Conservation (phyloP, 805 yeast species). For the Yarrowia osloensis region DNA sequence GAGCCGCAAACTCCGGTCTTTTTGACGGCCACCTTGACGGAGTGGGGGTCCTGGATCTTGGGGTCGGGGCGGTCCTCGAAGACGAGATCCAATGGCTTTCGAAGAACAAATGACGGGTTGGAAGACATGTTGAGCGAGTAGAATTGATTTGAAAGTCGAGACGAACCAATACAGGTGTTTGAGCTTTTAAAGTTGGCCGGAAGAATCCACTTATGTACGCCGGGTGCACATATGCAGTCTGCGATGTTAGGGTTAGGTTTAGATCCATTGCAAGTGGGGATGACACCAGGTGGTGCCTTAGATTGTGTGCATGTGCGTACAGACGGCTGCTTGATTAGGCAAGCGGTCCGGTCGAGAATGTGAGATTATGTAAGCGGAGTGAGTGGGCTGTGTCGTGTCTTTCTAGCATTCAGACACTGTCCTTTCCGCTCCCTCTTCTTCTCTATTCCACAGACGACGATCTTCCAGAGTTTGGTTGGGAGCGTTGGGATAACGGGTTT, state of each 20-base stretch:
- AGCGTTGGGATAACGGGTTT: slow-evolving; percentile 2
- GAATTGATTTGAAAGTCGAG: neutral
- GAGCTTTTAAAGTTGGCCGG: neutral
- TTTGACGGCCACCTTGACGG: slow-evolving; percentile 72
- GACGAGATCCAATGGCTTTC: slow-evolving; percentile 61
- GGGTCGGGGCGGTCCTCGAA: slow-evolving; percentile 74
- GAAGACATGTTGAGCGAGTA: neutral
- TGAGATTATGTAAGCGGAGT: neutral
- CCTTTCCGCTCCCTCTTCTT: neutral
- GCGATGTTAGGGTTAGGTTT: slow-evolving; percentile 26
- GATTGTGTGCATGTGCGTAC: neutral
- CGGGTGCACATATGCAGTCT: neutral
- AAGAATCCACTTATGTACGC: neutral
- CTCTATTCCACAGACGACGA: neutral
- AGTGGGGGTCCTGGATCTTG: slow-evolving; percentile 58
- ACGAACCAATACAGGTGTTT: too few species aligned
- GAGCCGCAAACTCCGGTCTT: slow-evolving; percentile 89
- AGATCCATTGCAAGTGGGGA: neutral
- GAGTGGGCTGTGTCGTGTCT: too few species aligned
- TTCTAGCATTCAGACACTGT: too few species aligned
- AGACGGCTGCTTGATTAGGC: neutral
- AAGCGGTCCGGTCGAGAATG: neutral
- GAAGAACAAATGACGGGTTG: slow-evolving; percentile 61
- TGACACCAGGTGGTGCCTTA: neutral
- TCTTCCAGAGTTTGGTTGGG: neutral